Evolutionary conservation across 257 asterid genomes (phyloP).

Genomic region (Gynochthodes officinalis): DNA sequence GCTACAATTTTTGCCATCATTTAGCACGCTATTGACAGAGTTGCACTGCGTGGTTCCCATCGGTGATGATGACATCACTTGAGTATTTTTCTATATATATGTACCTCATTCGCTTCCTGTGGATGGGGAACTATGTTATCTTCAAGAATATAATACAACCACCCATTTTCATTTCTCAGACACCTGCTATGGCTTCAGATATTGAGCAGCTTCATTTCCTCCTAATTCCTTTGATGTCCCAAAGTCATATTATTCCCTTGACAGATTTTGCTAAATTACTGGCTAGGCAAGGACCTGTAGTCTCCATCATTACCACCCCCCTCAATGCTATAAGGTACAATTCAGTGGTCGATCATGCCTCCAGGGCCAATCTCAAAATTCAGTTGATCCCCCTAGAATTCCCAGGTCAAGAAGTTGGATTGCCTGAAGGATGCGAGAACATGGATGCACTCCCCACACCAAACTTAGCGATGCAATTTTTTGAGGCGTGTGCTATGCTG

Average conservation of each 20-base stretch:
- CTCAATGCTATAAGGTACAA: slow-evolving; percentile 36
- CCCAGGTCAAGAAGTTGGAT: slow-evolving; percentile 45
- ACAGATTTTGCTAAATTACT: slow-evolving; percentile 49
- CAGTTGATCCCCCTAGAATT: slow-evolving; percentile 36
- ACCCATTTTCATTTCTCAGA: background rate
- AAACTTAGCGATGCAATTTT: slow-evolving; percentile 23
- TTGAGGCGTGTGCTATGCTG: slow-evolving; percentile 33
- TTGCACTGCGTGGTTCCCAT: too few species aligned
- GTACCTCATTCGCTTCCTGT: background rate
- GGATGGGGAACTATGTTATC: background rate
- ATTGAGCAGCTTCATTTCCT: slow-evolving; percentile 39
- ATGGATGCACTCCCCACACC: slow-evolving; percentile 41
- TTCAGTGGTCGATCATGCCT: slow-evolving; percentile 18
- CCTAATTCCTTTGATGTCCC: slow-evolving; percentile 53
- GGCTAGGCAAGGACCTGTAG: slow-evolving; percentile 33
- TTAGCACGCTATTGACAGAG: too few species aligned
- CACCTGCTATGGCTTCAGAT: slow-evolving; percentile 27
- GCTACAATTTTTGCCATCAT: too few species aligned
- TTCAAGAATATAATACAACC: background rate
- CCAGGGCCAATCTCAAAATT: slow-evolving; percentile 25
- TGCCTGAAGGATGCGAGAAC: slow-evolving; percentile 65
- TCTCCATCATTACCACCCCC: slow-evolving; percentile 50
- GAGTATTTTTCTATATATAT: too few species aligned
- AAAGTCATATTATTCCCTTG: slow-evolving; percentile 61
- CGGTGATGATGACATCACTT: too few species aligned